Conservation (phyloP, 75 land plant species). For the Isoetes taiwanensis region DNA sequence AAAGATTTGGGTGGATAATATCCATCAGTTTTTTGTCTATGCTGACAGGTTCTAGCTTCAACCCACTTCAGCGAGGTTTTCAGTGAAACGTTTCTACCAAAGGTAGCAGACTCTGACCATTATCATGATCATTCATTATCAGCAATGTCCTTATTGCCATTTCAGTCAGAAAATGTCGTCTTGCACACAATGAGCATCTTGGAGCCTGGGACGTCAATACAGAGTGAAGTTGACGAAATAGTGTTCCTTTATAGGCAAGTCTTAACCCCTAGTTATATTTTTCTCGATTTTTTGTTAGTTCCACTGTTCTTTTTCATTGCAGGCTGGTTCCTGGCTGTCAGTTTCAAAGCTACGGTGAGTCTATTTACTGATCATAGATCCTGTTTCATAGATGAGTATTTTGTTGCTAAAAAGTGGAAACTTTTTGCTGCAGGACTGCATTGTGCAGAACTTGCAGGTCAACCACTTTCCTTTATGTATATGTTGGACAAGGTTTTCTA, state of each 20-base stretch:
- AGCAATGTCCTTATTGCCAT: constrained; percentile 3
- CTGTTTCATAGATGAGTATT: not conserved
- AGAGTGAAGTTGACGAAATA: constrained; percentile 41
- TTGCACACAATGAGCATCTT: constrained; percentile 86
- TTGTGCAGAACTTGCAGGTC: constrained; percentile 92
- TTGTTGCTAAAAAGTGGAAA: not conserved
- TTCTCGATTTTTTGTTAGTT: not conserved
- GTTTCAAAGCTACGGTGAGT: constrained; percentile 77
- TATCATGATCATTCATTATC: not conserved
- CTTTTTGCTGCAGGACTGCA: constrained; percentile 54
- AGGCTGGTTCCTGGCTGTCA: constrained; percentile 75
- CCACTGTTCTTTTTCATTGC: constrained; percentile 12
- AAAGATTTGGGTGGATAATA: not conserved
- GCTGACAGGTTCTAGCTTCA: constrained; percentile 64
- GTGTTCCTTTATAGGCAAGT: constrained; percentile 67
- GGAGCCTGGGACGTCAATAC: constrained; percentile 26
- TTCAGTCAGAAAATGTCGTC: constrained; percentile 49
- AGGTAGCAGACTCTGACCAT: constrained; percentile 25
- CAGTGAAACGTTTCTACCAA: constrained; percentile 34
- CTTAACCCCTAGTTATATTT: not conserved
- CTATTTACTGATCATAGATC: not conserved
- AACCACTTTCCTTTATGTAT: not conserved
- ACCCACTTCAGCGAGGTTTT: constrained; percentile 90
- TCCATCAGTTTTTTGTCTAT: not conserved
- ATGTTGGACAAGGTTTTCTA: not conserved